Percentiles rank a stretch among this genome's conserved stretches.
Conservation (phyloP, 176 grass and related monocot species). For the Zoysia japonica region DNA sequence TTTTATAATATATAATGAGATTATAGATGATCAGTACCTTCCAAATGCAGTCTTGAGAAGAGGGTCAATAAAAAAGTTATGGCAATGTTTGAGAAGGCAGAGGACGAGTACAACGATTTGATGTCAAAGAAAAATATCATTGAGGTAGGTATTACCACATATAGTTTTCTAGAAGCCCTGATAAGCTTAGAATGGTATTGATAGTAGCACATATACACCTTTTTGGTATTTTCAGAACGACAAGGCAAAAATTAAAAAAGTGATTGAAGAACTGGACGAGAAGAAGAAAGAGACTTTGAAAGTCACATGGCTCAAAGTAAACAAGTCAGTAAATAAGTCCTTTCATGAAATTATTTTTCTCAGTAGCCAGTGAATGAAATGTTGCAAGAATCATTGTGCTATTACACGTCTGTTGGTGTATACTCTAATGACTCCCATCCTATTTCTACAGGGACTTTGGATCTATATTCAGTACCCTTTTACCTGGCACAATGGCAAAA, state of each 20-base stretch:
- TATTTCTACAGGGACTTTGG: constrained; percentile 84
- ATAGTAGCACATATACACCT: background rate
- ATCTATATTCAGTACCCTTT: constrained; percentile 90
- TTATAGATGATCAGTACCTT: constrained; percentile 19
- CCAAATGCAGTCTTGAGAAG: constrained; percentile 89
- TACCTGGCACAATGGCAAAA: constrained; percentile 96
- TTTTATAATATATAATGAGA: constrained; percentile 27
- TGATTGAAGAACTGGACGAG: constrained; percentile 95
- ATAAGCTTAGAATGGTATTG: constrained; percentile 25
- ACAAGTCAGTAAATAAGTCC: constrained; percentile 64
- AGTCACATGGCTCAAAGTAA: constrained; percentile 98
- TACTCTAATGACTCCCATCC: constrained; percentile 19
- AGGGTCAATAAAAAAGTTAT: constrained; percentile 99
- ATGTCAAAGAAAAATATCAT: constrained; percentile 95
- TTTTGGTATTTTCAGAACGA: constrained; percentile 67
- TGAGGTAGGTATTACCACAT: constrained; percentile 52
- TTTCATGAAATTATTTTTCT: constrained; percentile 30
- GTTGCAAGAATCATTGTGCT: background rate
- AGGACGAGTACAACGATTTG: constrained; percentile 94
- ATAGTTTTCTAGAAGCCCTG: background rate
- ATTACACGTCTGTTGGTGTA: background rate
- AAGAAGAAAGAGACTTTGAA: constrained; percentile 98
- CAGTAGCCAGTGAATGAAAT: constrained; percentile 19
- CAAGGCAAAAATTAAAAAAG: constrained; percentile 84
- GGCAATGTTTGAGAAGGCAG: constrained; percentile 98